These are phyloP conservation scores for Fusarium neocosmosporiellum DNA, from an alignment of 2,329 filamentous ascomycete species.

Conservation along the genomic window DNA sequence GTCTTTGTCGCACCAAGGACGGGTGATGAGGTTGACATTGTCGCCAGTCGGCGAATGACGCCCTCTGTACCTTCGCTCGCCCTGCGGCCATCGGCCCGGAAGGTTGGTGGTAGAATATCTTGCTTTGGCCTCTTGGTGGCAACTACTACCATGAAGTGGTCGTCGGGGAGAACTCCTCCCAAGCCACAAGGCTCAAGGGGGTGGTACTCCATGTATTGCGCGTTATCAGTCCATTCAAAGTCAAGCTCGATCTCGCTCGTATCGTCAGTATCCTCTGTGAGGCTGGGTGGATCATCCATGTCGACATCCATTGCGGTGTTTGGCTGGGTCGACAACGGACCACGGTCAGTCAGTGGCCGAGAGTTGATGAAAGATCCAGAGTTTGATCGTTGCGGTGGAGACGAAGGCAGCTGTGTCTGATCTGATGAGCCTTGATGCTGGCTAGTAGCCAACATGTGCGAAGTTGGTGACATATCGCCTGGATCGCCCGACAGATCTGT, in stretches of 20 bases:
- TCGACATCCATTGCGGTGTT: slow-evolving; percentile 47
- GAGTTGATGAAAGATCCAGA: slow-evolving; percentile 64
- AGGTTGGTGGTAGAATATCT: slow-evolving; percentile 16
- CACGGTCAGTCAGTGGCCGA: slow-evolving; percentile 60
- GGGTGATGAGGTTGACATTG: slow-evolving; percentile 56
- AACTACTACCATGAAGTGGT: slow-evolving; percentile 70
- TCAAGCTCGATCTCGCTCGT: slow-evolving; percentile 56
- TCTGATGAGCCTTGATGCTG: slow-evolving; percentile 47
- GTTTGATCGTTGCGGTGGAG: slow-evolving; percentile 51
- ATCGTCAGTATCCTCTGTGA: slow-evolving; percentile 51
- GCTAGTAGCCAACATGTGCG: slow-evolving; percentile 60
- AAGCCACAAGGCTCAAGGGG: slow-evolving; percentile 68
- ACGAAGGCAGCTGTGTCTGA: slow-evolving; percentile 32
- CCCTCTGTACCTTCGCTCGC: slow-evolving; percentile 51
- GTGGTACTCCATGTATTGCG: slow-evolving; percentile 52
- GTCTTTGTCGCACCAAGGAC: slow-evolving; percentile 6
- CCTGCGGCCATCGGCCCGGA: slow-evolving; percentile 3
- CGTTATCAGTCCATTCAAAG: slow-evolving; percentile 58
- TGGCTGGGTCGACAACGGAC: slow-evolving; percentile 14
- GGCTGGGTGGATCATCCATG: slow-evolving; percentile 40
- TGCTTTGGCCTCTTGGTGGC: slow-evolving; percentile 58
- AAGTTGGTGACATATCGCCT: slow-evolving; percentile 59
- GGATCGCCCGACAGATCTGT: slow-evolving; percentile 80
- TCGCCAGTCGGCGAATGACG: slow-evolving; percentile 56
- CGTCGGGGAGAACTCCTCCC: slow-evolving; percentile 70